Conservation (phyloP, 371 early-diverging fungal species). For the Gilbertella persicaria region DNA sequence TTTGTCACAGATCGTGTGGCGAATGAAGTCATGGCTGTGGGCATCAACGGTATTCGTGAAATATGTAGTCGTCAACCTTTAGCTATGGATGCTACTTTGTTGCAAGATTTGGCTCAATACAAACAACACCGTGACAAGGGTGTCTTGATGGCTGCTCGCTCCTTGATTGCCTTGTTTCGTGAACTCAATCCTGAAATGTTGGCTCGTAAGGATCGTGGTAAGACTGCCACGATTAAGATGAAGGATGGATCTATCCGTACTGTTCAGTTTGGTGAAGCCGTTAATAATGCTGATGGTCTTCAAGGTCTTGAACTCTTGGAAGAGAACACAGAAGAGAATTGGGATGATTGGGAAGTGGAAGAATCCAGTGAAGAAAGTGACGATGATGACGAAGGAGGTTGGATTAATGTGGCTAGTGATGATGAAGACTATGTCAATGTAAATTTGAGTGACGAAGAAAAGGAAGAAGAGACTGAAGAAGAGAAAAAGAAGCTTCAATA, state of each 20-base stretch:
- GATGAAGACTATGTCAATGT: constrained; percentile 50
- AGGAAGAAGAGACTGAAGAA: constrained; percentile 25
- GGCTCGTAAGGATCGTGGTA: constrained; percentile 89
- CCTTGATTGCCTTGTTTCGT: constrained; percentile 86
- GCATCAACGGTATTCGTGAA: constrained; percentile 91
- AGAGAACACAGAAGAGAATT: constrained; percentile 47
- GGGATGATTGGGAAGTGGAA: constrained; percentile 65
- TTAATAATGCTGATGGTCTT: constrained; percentile 61
- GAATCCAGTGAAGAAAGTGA: constrained; percentile 59
- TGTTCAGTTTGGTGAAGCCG: constrained; percentile 71
- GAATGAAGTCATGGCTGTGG: constrained; percentile 93
- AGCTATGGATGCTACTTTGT: constrained; percentile 83
- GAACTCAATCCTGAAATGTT: constrained; percentile 94
- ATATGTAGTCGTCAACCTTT: constrained; percentile 89
- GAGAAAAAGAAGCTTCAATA: constrained; percentile 35
- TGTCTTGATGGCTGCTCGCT: constrained; percentile 88
- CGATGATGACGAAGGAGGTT: constrained; percentile 53
- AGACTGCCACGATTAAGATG: constrained; percentile 72
- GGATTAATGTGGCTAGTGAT: constrained; percentile 50
- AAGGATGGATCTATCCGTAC: constrained; percentile 63
- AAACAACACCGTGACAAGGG: constrained; percentile 92
- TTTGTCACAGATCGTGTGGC: constrained; percentile 92
- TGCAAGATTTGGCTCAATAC: constrained; percentile 89
- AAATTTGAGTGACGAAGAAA: constrained; percentile 41
- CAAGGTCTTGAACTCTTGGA: constrained; percentile 78